These are phyloP conservation scores for Globisporangium solare DNA, from an alignment of 352 stramenopile genomes.

Conservation along the genomic window DNA sequence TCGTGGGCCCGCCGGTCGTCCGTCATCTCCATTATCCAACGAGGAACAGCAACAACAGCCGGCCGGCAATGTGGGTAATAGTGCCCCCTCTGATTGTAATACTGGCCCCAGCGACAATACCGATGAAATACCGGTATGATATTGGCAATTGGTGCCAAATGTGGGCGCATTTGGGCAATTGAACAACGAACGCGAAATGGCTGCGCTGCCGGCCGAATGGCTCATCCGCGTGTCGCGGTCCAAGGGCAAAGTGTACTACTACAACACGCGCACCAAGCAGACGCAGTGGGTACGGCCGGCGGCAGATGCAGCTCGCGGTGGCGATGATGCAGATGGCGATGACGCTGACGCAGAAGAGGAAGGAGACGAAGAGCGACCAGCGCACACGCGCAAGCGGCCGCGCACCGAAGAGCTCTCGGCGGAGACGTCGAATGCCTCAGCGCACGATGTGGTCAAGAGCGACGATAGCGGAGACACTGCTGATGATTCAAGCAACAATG, in stretches of 20 bases:
- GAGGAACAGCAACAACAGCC: background rate
- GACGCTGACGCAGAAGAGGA: background rate
- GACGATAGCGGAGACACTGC: background rate
- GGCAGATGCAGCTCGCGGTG: background rate
- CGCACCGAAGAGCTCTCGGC: slow-evolving; percentile 1
- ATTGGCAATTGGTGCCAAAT: background rate
- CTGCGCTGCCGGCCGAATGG: slow-evolving; percentile 45
- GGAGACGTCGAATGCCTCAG: background rate
- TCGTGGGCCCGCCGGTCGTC: background rate
- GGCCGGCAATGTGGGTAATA: background rate
- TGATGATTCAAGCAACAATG: background rate
- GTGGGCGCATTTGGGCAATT: slow-evolving; percentile 3
- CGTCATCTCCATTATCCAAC: background rate
- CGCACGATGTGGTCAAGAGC: background rate
- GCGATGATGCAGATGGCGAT: background rate
- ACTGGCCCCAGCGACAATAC: background rate
- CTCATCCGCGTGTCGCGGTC: slow-evolving; percentile 61
- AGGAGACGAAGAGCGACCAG: background rate
- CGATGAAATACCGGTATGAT: slow-evolving; percentile 1
- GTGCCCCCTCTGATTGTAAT: background rate
- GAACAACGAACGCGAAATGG: too few relatives aligned
- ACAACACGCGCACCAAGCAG: slow-evolving; percentile 37
- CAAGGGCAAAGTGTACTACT: slow-evolving; percentile 72
- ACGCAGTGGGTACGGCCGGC: slow-evolving; percentile 56
- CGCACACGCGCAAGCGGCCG: slow-evolving; percentile 20